These are phyloP conservation scores for Candida maesae DNA, from an alignment of 805 yeast species.

Conservation along the genomic window DNA sequence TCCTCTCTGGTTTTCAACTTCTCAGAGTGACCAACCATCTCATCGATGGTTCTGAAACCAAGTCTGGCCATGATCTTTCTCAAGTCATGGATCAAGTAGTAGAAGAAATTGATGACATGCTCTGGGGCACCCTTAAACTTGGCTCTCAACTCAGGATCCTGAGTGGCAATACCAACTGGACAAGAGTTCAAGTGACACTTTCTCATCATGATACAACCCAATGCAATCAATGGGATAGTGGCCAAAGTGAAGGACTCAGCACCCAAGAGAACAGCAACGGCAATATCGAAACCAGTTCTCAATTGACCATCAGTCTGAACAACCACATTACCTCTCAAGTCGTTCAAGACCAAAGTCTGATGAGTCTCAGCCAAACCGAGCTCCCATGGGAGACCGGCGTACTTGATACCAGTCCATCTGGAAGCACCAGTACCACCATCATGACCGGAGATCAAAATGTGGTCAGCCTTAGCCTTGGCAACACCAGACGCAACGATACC, in stretches of 20 bases:
- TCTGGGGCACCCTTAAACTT: conserved; percentile 97
- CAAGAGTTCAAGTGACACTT: conserved; percentile 92
- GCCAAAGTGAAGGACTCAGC: conserved; percentile 99
- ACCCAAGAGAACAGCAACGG: conserved; percentile 92
- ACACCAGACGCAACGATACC: conserved; percentile 99
- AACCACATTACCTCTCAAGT: conserved; percentile 90
- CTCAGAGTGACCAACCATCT: conserved; percentile 98
- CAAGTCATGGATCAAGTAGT: conserved; percentile 88
- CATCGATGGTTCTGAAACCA: conserved; percentile 93
- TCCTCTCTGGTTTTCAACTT: conserved; percentile 82
- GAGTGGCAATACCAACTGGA: conserved; percentile 99
- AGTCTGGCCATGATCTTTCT: conserved; percentile 90
- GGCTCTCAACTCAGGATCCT: conserved; percentile 88
- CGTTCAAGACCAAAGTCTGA: conserved; percentile 93
- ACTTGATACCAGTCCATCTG: conserved; percentile 92
- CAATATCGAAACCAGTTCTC: conserved; percentile 95
- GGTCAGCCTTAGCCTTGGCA: conserved; percentile 98
- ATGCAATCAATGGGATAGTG: conserved; percentile 91
- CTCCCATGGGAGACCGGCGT: conserved; percentile 99
- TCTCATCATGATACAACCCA: conserved; percentile 97
- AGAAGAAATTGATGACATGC: conserved; percentile 96
- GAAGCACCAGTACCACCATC: conserved; percentile 99
- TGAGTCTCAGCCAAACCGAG: conserved; percentile 97
- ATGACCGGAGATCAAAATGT: conserved; percentile 92
- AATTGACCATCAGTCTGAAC: conserved; percentile 99